phyloP scores from a whole-genome alignment of 148 eudicot species.

The Silene latifolia region DNA sequence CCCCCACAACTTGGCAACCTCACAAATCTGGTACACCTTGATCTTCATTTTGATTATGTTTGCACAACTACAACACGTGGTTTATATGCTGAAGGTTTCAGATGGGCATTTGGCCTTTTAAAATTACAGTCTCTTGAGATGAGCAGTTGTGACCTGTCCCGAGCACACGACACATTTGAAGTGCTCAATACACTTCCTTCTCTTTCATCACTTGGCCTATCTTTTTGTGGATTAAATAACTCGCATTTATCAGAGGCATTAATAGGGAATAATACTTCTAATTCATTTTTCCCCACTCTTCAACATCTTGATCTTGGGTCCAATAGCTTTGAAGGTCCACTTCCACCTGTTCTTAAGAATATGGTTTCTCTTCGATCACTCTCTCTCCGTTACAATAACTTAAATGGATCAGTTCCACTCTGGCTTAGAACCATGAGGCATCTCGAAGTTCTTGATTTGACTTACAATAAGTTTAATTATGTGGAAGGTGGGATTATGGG shows the following conservation, averaged over 20 bases:
- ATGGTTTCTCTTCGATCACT: too few relatives aligned
- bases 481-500: background rate
- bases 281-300: background rate
- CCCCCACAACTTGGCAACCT: too few relatives aligned
- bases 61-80: too few relatives aligned
- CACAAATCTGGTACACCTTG: too few relatives aligned
- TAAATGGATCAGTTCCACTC: background rate
- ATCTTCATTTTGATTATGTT: too few relatives aligned
- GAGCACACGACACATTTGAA: background rate
- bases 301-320: background rate
- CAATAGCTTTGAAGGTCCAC: background rate
- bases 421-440: background rate
- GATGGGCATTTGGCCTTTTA: conserved; percentile 5
- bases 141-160: background rate
- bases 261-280: background rate
- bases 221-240: background rate
- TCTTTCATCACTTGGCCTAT: background rate
- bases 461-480: background rate
- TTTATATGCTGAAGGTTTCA: background rate
- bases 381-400: too few relatives aligned
- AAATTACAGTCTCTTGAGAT: background rate
- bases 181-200: background rate
- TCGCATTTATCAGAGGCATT: background rate
- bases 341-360: background rate
- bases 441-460: background rate